phyloP scores from a whole-genome alignment of 495 filamentous ascomycete species.

The Tetracladium setigerum region DNA sequence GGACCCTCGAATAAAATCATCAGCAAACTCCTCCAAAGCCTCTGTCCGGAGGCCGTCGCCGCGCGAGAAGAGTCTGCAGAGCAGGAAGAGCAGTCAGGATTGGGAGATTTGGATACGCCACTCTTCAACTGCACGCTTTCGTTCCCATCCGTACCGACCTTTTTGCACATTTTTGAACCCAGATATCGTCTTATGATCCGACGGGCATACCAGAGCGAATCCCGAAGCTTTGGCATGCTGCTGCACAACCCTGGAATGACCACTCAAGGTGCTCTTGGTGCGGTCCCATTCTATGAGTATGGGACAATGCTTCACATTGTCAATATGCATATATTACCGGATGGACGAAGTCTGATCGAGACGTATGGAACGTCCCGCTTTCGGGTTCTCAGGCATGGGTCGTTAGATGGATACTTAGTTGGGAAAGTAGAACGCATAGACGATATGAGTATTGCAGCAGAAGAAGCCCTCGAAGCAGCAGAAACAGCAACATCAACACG shows the following conservation, averaged over 20 bases:
- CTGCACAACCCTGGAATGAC: constrained; percentile 52
- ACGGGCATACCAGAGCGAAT: constrained; percentile 60
- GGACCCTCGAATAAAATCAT: constrained; percentile 56
- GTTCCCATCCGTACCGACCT: constrained; percentile 76
- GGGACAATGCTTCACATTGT: constrained; percentile 73
- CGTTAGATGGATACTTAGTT: constrained; percentile 70
- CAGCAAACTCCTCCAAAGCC: constrained; percentile 44
- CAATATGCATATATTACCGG: constrained; percentile 60
- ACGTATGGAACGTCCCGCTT: constrained; percentile 71
- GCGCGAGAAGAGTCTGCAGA: constrained; percentile 43
- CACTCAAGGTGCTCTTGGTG: constrained; percentile 50
- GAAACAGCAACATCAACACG: constrained; percentile 37
- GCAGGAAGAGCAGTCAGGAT: constrained; percentile 39
- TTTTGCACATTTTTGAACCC: constrained; percentile 86
- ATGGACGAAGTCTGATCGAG: constrained; percentile 75
- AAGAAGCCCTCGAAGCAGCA: constrained; percentile 62
- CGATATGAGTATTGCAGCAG: constrained; percentile 72
- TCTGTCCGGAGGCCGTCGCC: constrained; percentile 61
- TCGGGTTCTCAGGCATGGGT: constrained; percentile 51
- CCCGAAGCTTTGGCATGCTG: constrained; percentile 77
- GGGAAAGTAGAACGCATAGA: constrained; percentile 66
- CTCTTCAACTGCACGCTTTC: constrained; percentile 77
- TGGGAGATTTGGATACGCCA: constrained; percentile 53
- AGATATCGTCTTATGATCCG: constrained; percentile 84
- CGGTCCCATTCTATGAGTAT: constrained; percentile 54